These are phyloP conservation scores for Acanthamoeba triangularis DNA, from an alignment of 208 protist genomes.

Conservation along the genomic window DNA sequence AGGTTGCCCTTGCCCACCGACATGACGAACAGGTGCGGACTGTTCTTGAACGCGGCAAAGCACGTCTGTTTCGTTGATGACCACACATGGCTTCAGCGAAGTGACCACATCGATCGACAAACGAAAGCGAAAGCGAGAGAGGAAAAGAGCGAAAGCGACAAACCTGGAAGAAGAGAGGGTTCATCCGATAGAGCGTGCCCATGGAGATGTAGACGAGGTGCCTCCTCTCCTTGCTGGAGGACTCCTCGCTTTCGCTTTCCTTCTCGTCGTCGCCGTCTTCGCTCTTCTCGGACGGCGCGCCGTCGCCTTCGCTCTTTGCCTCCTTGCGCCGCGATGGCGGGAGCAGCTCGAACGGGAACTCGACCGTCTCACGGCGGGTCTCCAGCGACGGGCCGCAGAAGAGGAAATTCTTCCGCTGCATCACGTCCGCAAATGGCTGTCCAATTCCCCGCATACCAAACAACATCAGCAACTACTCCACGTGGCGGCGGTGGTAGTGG, in stretches of 20 bases:
- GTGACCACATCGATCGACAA: background rate
- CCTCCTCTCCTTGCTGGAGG: background rate
- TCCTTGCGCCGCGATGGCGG: background rate
- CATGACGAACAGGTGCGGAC: background rate
- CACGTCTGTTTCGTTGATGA: background rate
- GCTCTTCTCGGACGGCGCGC: background rate
- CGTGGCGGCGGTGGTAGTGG: background rate
- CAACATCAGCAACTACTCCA: background rate
- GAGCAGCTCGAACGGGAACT: slow-evolving; percentile 27
- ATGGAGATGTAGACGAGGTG: slow-evolving; percentile 9
- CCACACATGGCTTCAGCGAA: background rate
- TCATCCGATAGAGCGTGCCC: slow-evolving; percentile 1
- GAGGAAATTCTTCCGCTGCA: slow-evolving; percentile 13
- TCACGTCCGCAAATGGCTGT: slow-evolving; percentile 25
- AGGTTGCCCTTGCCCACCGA: slow-evolving; percentile 23
- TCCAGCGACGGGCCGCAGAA: slow-evolving; percentile 19
- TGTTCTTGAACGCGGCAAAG: slow-evolving; percentile 11
- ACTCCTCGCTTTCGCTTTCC: background rate
- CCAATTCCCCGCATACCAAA: background rate
- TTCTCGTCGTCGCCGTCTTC: background rate
- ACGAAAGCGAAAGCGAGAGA: background rate
- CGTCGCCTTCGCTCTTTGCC: background rate
- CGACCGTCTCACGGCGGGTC: slow-evolving; percentile 10
- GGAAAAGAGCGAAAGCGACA: background rate
- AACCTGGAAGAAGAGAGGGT: background rate